phyloP scores from a whole-genome alignment of 2,329 filamentous ascomycete genomes.

The Beauveria pseudobassiana region DNA sequence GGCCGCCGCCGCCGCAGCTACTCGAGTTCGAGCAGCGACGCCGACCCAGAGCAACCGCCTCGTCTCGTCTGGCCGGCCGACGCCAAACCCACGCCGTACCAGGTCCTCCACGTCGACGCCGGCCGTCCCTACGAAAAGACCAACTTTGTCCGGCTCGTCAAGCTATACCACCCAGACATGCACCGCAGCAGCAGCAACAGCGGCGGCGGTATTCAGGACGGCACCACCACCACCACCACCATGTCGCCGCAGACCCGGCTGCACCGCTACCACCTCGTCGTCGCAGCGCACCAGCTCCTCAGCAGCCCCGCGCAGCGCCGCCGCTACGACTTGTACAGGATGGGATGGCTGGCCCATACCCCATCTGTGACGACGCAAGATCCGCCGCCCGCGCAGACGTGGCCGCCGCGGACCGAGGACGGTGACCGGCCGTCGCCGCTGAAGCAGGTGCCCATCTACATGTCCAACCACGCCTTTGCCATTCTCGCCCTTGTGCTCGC shows the following conservation, averaged over 20 bases:
- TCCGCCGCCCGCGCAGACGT: no score
- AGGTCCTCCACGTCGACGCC: slow-evolving; percentile 11
- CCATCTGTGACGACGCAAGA: not conserved
- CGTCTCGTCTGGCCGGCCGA: slow-evolving; percentile 11
- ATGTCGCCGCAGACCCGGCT: not conserved
- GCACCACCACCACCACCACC: not conserved
- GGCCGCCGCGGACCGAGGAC: no score
- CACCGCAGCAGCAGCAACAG: not conserved
- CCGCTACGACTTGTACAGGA: slow-evolving; percentile 12
- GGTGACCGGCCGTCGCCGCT: slow-evolving; percentile 13
- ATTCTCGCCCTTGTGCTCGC: slow-evolving; percentile 12
- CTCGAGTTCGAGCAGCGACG: not conserved
- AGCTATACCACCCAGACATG: slow-evolving; percentile 18
- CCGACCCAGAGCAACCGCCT: not conserved
- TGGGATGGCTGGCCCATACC: slow-evolving; percentile 6
- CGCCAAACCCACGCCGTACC: slow-evolving; percentile 13
- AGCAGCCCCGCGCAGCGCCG: slow-evolving; percentile 10
- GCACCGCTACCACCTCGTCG: slow-evolving; percentile 14
- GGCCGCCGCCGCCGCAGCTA: not conserved
- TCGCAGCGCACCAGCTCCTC: slow-evolving; percentile 15
- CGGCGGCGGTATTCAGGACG: no score
- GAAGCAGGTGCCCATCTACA: slow-evolving; percentile 8
- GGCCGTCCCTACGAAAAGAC: slow-evolving; percentile 13
- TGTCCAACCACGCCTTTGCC: slow-evolving; percentile 13
- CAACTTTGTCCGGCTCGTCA: slow-evolving; percentile 15